Percentiles rank a stretch among this genome's conserved stretches.
These are phyloP conservation scores for Pelargonium myrrhifolium DNA, from an alignment of 441 rosid genomes.

Conservation along the genomic window DNA sequence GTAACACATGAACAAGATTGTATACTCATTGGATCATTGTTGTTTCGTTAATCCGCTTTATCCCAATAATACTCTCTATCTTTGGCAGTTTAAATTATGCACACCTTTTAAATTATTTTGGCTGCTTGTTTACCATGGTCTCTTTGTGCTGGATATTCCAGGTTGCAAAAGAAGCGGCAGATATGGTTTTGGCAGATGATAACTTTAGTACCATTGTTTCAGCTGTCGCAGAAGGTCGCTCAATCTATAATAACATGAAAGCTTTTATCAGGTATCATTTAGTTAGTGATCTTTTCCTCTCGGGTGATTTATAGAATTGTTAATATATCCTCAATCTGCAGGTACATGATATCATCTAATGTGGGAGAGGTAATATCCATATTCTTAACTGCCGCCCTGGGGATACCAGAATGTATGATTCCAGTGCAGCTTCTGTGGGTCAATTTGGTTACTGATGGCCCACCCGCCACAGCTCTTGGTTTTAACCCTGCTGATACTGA, in stretches of 20 bases:
- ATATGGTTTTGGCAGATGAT: constrained; percentile 47
- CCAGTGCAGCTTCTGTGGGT: constrained; percentile 54
- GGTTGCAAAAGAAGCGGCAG: constrained; percentile 52
- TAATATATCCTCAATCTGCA: constrained; percentile 13
- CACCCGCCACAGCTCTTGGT: constrained; percentile 48
- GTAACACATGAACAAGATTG: constrained; percentile 15
- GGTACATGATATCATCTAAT: constrained; percentile 51
- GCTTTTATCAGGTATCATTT: constrained; percentile 35
- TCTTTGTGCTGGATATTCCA: constrained; percentile 13
- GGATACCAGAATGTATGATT: constrained; percentile 43
- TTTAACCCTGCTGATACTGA: constrained; percentile 45
- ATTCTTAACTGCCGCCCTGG: constrained; percentile 42
- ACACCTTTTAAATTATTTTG: too few relatives aligned
- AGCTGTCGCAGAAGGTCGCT: constrained; percentile 43
- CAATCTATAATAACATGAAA: constrained; percentile 45
- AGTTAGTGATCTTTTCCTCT: neutral
- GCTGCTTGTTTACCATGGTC: too few relatives aligned
- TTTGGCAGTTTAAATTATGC: too few relatives aligned
- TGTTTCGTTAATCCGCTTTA: neutral
- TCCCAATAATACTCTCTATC: neutral
- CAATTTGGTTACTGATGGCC: constrained; percentile 47
- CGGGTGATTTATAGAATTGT: neutral
- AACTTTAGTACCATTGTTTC: constrained; percentile 43
- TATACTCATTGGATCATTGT: neutral
- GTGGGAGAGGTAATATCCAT: constrained; percentile 47